Evolutionary conservation across 179 eudicot species (phyloP), one percentile per base, ranked within the genome.

Genomic region (Camellia oleifera): DNA sequence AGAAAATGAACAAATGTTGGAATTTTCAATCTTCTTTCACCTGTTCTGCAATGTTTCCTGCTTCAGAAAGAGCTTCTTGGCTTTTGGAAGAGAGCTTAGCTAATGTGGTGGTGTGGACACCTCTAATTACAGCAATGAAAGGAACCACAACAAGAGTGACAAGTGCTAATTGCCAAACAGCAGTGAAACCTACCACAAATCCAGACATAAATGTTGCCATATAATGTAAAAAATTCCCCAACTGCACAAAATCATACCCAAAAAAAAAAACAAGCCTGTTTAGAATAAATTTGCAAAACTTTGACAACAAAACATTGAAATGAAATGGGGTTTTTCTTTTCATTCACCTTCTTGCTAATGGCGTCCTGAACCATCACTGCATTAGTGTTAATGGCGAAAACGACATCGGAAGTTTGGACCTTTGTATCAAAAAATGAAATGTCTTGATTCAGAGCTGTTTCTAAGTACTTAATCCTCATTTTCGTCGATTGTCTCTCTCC

Each of bases 351-450:
- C 86, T 97, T 98, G 83, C 99, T 97, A 69, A 97, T 97, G 87
- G 98, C 99, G 81, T 97, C 99, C 83, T 97, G 99, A 65, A 97
- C 96, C 89, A 94, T 87, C 5, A 96, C 99, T 18, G 99, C 98
- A 83, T 97, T 98, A 53, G 96, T 91, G 89, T 97, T 97, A 62
- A 97, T 97, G 65, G 97, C 99, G 80, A 88, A 94, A 78, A 97
- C 97, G 14, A 97, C 92, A 79, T 97, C 99, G 50, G 98, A 97
- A 60, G 98, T 92, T 74, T 98, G 84, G 77, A 97, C 94, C 79
- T 94, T 92, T 7, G 99, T 97, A 72, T 97, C 98, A 82, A 97
- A 97, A 80, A 79, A 97, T 67, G 92, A 93, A 85, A 97, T 92
- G 84, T 97, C 99, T 83, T 97, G 99, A 85, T 90, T 94, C 81